Evolutionary conservation across 2,329 filamentous ascomycete genomes (phyloP).

Genomic region (Xylariales sp.): DNA sequence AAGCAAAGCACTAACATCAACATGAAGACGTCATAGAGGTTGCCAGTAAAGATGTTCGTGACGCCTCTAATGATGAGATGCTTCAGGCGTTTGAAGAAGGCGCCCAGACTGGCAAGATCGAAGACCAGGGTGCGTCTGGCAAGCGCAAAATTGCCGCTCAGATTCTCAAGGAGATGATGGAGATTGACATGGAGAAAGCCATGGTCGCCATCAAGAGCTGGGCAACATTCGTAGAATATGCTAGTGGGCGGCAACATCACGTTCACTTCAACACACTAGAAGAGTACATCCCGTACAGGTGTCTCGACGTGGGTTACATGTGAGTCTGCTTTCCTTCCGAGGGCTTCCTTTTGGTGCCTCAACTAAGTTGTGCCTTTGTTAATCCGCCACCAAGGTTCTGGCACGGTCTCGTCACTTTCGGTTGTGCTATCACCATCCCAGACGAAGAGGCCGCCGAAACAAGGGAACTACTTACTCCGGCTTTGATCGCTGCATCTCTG

Average conservation of each 20-base stretch:
- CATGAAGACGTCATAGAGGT: constrained; percentile 22
- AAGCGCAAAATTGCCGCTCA: constrained; percentile 16
- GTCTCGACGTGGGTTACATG: no score
- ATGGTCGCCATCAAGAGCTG: no score
- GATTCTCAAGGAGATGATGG: no score
- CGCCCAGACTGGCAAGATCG: constrained; percentile 18
- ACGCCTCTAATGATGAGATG: constrained; percentile 21
- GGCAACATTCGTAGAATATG: no score
- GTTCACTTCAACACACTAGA: no score
- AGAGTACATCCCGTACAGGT: no score
- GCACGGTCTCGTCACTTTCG: no score
- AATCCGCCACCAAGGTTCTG: no score
- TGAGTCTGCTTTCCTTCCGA: neutral
- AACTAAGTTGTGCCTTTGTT: no score
- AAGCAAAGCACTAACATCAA: neutral
- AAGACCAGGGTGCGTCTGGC: constrained; percentile 6
- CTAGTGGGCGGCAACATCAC: neutral
- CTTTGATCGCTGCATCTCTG: constrained; percentile 15
- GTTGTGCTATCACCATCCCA: no score
- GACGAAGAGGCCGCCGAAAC: constrained; percentile 1
- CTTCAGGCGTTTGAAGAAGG: constrained; percentile 26
- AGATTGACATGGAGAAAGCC: no score
- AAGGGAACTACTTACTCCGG: constrained; percentile 15
- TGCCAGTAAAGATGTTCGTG: constrained; percentile 20
- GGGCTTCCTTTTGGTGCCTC: no score